These are phyloP conservation scores for Cryoendolithus antarcticus DNA, from an alignment of 2,329 filamentous ascomycete species.

Conservation along the genomic window DNA sequence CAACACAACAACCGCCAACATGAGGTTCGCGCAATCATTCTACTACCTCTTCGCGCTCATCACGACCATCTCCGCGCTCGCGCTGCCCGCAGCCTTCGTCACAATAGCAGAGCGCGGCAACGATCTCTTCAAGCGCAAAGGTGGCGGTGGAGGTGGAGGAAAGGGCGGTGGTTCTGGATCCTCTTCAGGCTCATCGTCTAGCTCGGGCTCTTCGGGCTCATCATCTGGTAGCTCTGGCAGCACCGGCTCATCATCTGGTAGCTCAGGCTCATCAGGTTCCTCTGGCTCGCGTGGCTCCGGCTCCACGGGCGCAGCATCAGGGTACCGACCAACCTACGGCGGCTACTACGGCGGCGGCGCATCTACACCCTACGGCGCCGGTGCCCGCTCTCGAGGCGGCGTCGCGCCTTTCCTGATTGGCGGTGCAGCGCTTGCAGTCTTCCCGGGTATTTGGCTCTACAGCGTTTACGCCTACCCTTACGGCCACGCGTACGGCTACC, in stretches of 20 bases:
- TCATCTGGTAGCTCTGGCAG: constrained; percentile 16
- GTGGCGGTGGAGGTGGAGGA: constrained; percentile 32
- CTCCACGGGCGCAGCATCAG: constrained; percentile 29
- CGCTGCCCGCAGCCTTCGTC: constrained; percentile 16
- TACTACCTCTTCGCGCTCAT: constrained; percentile 18
- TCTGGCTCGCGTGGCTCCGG: constrained; percentile 10
- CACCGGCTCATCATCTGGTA: constrained; percentile 10
- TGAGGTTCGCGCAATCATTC: constrained; percentile 19
- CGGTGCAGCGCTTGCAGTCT: constrained; percentile 38
- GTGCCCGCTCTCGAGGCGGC: constrained; percentile 18
- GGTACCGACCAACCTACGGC: constrained; percentile 35
- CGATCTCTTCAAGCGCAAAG: constrained; percentile 34
- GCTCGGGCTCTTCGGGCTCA: constrained; percentile 9
- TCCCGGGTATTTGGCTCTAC: constrained; percentile 54
- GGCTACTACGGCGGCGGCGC: constrained; percentile 60
- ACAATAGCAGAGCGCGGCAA: constrained; percentile 22
- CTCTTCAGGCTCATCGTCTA: constrained; percentile 10
- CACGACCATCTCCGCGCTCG: constrained; percentile 20
- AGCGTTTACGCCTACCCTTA: constrained; percentile 52
- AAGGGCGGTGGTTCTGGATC: constrained; percentile 22
- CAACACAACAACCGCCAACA: constrained; percentile 7
- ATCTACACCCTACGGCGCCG: constrained; percentile 46
- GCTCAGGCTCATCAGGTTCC: constrained; percentile 8
- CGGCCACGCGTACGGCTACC: constrained; percentile 42
- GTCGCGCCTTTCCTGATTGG: constrained; percentile 44